Evolutionary conservation across 2,329 filamentous ascomycete genomes (phyloP), one percentile per base, ranked within the genome.

Genomic region (Huntiella moniliformis): DNA sequence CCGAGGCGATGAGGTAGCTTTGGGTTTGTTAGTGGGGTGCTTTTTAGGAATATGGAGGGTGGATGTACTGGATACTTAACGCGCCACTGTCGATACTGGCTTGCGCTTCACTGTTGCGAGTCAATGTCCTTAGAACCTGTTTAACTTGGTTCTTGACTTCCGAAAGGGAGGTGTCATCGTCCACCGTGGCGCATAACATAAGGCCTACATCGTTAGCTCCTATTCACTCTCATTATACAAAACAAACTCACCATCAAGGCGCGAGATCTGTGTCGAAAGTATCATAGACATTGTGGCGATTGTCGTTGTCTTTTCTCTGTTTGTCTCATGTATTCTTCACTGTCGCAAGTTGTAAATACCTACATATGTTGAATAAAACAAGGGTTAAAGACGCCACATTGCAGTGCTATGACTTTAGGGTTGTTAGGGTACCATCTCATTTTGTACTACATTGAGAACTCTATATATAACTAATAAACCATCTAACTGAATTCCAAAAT

Each of bases 121-220:
- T 88, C 53, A 98, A 71, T 53, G 85, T 78, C 57, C 87, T 82
- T 54, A 95, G 76, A 59, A 98, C 77, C 61, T 92, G 79, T 63
- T 93, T 92, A 46, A 86, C 78, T 61, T 96, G 87, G 52, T 73
- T 71, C 64, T 96, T 96, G 65, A 92, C 80, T 61, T 96, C 86
- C 54, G 74, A 68, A 55, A 96, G 77, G 57, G 85, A 74, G 66
- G 82, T 76, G 57, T 85, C 82, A 60, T 95, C 86, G 63, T 96
- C 91, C 56, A 94, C 84, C 2, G 87, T 94, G 50, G 88, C 88
- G 58, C 86, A 88, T 54, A 98, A 75, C 71, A 93, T 87, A 53
- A 96, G 75, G 71, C 88, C 87, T 94, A 56, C 43, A 22, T 8
- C 3, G 15, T 44, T 42, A 48, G 45, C 35, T 15, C 11, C 2